Conservation (phyloP, 305 asterid genomes). For the Fraxinus paxiana region DNA sequence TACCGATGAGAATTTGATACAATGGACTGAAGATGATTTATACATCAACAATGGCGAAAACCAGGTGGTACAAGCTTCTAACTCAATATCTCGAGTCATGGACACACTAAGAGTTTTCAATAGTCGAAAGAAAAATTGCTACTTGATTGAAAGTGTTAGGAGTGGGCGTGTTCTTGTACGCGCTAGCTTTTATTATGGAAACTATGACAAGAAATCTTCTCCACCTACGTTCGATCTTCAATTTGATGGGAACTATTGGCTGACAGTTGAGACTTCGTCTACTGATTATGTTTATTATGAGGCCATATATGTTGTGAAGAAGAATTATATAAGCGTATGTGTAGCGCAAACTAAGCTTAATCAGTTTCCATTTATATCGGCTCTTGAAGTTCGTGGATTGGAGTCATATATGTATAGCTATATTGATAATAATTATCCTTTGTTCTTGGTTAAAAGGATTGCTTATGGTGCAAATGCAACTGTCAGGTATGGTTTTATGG, state of each 20-base stretch:
- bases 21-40: constrained; percentile 44
- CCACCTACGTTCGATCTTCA: constrained; percentile 60
- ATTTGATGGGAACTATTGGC: constrained; percentile 57
- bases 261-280: constrained; percentile 25
- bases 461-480: constrained; percentile 50
- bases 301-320: constrained; percentile 35
- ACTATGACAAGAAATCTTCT: constrained; percentile 50
- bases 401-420: constrained; percentile 32
- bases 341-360: constrained; percentile 39
- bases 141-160: constrained; percentile 17
- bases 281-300: constrained; percentile 26
- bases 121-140: constrained; percentile 46
- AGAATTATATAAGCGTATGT: constrained; percentile 38
- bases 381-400: constrained; percentile 55
- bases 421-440: constrained; percentile 23
- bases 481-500: constrained; percentile 31
- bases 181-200: constrained; percentile 66
- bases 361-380: constrained; percentile 57
- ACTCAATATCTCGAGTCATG: constrained; percentile 40
- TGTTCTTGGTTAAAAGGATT: constrained; percentile 31
- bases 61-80: constrained; percentile 24
- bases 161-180: constrained; percentile 41
- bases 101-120: constrained; percentile 61
- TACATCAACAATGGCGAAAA: constrained; percentile 36
- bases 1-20: constrained; percentile 33